These are phyloP conservation scores for Trypanosoma avium DNA, from an alignment of 208 protist species.

Conservation along the genomic window DNA sequence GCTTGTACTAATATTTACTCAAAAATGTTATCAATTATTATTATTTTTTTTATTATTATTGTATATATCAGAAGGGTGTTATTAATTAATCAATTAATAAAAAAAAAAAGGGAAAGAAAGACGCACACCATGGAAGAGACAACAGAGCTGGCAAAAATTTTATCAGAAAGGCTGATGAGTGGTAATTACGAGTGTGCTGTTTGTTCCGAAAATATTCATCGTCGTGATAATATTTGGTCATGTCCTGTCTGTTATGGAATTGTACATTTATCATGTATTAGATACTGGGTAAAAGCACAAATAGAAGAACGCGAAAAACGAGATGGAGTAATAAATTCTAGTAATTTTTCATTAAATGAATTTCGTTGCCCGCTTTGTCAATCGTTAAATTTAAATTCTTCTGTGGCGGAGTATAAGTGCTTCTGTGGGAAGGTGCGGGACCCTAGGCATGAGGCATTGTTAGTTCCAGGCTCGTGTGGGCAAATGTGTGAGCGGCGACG, in stretches of 20 bases:
- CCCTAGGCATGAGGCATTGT: conserved; percentile 51
- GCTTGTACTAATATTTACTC: no score
- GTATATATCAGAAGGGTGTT: no score
- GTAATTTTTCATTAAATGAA: conserved; percentile 24
- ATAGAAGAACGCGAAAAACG: conserved; percentile 46
- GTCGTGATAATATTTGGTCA: conserved; percentile 51
- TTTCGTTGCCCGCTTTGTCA: conserved; percentile 82
- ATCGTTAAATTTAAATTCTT: conserved; percentile 22
- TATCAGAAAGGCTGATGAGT: conserved; percentile 49
- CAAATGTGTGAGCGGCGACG: conserved; percentile 58
- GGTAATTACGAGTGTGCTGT: conserved; percentile 71
- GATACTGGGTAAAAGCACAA: conserved; percentile 52
- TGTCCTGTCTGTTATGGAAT: conserved; percentile 72
- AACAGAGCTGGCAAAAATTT: conserved; percentile 27
- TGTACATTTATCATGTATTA: conserved; percentile 72
- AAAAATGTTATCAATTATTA: no score
- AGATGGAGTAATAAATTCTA: conserved; percentile 10
- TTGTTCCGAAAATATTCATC: conserved; percentile 59
- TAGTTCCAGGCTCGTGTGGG: conserved; percentile 82
- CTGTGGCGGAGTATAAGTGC: conserved; percentile 47
- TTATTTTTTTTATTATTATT: conserved; percentile 26
- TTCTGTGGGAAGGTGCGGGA: conserved; percentile 76
- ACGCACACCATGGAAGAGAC: conserved; percentile 9
- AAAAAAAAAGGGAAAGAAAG: no score
- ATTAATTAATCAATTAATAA: no score